Evolutionary conservation across 805 yeast genomes (phyloP), one percentile per base, ranked within the genome.

Genomic region (Maudiozyma barnettii): DNA sequence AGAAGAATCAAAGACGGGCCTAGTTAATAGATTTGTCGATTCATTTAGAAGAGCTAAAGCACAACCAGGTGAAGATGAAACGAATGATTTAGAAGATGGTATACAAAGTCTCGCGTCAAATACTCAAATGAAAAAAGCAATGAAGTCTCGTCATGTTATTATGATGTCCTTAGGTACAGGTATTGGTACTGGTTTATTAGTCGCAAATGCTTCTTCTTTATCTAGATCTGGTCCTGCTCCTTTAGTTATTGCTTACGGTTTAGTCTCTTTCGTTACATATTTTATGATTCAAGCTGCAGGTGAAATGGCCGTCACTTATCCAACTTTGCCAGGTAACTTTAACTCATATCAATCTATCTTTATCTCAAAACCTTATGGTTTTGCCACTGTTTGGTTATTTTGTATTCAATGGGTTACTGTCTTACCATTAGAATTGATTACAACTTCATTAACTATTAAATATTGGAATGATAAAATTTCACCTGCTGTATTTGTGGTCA

Each of bases 131-230:
- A 58, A 51, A 38, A 54, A 51, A 26, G 44, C 50, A 4, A 52
- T 54, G 55, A 60, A 62, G 39, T 53, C 65, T 13, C 59, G 76
- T 35, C 89, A 82, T 54, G 75, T 81, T 51, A 76, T 78, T 49
- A 77, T 84, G 78, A 82, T 86, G 64, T 87, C 93, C 44, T 71
- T 87, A 46, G 93, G 90, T 48, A 89, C 93, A 47, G 82, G 90
- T 42, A 81, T 86, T 50, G 95, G 95, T 55, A 82, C 91, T 14
- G 86, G 85, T 52, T 66, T 81, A 30, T 66, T 75, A 52, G 77
- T 78, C 47, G 83, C 82, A 46, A 67, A 74, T 43, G 83, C 79
- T 43, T 63, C 70, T 54, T 70, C 75, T n/a, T 55, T 75, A 40
- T 54, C 55, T n/a, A 50, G 55, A 14, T 69, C 71, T 47, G 78